Base-by-base conservation (phyloP, 345 rosid genomes). In the Streptanthus diversifolius region DNA sequence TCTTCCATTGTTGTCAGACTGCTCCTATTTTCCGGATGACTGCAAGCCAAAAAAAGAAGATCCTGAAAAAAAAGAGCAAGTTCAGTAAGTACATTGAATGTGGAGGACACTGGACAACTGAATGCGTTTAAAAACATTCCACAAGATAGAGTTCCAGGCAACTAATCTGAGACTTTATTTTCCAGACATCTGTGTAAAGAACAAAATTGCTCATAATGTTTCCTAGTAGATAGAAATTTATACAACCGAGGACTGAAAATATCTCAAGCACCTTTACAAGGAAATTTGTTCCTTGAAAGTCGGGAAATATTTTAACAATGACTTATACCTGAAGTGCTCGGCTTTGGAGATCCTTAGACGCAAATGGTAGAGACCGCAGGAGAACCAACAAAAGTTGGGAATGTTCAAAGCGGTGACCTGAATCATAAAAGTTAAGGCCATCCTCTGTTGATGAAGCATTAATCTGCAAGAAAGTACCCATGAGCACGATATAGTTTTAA, bases 11-110 rank as follows among this genome's bases (percentile, higher is more conserved):
- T 79, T 65, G 87, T 95, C 76, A 95, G 83, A 80, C 83, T 87
- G 80, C 74, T 91, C 79, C 99, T 85, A 73, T 95, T 95, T 85
- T 91, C 96, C 60, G 91, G 96, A 86, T 92, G 97, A 85, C 98
- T 90, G 90, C 99, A 95, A 82, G 99, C 98, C 90, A 95, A 87
- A 90, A 95, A 87, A 82, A 95, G 97, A 87, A 95, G 95, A 88
- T 95, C 99, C 99, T 95, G 97, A 91, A 85, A 57, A 90, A 83
- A 81, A 82, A 75, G 82, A 74, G 74, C 56, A 66, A 51, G 47
- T 76, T 83, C 79, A 88, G 92, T 80, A 77, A 73, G 66, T 71
- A 68, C 72, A 63, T 70, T 14, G 33, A 73, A 29, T 56, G 72
- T 63, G 40, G 32, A 55, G 67, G 69, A 63, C 57, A 77, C 18